Evolutionary conservation across 495 filamentous ascomycete species (phyloP).

Genomic region (Tuber magnatum): DNA sequence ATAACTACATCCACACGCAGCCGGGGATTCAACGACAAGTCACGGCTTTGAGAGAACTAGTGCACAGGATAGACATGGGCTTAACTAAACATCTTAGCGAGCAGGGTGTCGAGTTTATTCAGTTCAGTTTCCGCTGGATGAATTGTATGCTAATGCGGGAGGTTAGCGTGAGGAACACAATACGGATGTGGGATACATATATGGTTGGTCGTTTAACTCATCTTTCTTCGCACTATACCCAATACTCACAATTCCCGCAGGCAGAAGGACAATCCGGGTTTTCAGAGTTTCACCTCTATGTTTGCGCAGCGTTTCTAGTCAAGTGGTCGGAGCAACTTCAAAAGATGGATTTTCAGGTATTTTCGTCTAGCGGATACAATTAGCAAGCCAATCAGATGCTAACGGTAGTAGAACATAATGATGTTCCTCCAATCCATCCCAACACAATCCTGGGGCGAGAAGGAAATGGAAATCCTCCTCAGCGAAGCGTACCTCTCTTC

Average conservation of each 20-base stretch:
- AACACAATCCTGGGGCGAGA: conserved; percentile 92
- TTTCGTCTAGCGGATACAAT: background rate
- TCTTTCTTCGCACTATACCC: background rate
- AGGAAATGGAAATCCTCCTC: conserved; percentile 90
- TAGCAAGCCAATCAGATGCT: conserved; percentile 2
- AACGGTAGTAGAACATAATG: conserved; percentile 69
- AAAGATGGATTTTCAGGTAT: conserved; percentile 87
- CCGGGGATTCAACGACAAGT: conserved; percentile 95
- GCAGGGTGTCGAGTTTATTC: conserved; percentile 94
- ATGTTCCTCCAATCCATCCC: conserved; percentile 97
- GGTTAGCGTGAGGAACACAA: conserved; percentile 88
- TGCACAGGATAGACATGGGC: conserved; percentile 73
- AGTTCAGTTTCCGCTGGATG: conserved; percentile 99
- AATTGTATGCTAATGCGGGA: conserved; percentile 97
- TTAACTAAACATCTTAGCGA: conserved; percentile 81
- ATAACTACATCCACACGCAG: conserved; percentile 96
- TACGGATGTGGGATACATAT: conserved; percentile 99
- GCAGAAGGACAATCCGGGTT: conserved; percentile 92
- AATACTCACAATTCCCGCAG: conserved; percentile 44
- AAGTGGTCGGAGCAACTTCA: conserved; percentile 93
- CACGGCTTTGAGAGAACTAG: conserved; percentile 75
- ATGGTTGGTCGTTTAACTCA: conserved; percentile 54
- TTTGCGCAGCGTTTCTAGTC: conserved; percentile 96
- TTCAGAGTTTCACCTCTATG: conserved; percentile 94
- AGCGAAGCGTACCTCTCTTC: conserved; percentile 60